Evolutionary conservation across 2,329 filamentous ascomycete genomes (phyloP).

Genomic region (Colletotrichum simmondsii): DNA sequence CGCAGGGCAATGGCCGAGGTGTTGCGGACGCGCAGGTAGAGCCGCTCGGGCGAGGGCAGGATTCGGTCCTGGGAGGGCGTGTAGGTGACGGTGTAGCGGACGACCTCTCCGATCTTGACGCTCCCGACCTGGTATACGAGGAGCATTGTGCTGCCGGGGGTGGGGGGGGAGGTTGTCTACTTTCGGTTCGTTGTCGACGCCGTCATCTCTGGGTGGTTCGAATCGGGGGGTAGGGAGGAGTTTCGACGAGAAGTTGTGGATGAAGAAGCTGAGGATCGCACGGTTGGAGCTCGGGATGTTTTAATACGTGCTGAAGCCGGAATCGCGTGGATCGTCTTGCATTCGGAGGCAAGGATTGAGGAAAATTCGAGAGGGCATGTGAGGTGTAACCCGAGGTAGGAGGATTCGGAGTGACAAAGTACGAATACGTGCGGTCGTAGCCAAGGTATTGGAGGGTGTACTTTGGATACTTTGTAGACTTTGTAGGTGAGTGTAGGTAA

Average conservation of each 20-base stretch:
- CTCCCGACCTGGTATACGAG: slow-evolving; percentile 90
- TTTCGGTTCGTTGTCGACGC: slow-evolving; percentile 15
- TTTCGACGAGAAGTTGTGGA: not conserved
- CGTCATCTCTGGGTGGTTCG: slow-evolving; percentile 24
- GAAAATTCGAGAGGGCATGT: slow-evolving; percentile 4
- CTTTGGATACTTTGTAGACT: no score
- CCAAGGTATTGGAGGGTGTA: not conserved
- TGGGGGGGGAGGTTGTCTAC: slow-evolving; percentile 6
- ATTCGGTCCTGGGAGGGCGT: slow-evolving; percentile 90
- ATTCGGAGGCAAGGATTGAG: slow-evolving; percentile 9
- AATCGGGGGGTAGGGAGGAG: not conserved
- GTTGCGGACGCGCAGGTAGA: slow-evolving; percentile 92
- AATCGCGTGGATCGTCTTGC: slow-evolving; percentile 16
- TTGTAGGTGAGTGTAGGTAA: no score
- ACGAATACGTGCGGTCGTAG: not conserved
- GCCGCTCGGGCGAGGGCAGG: slow-evolving; percentile 81
- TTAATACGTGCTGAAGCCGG: not conserved
- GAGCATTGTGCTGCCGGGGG: slow-evolving; percentile 70
- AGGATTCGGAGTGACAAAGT: not conserved
- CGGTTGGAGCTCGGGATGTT: not conserved
- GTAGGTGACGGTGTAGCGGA: slow-evolving; percentile 93
- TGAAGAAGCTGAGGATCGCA: not conserved
- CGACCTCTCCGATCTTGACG: slow-evolving; percentile 93
- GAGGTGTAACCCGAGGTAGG: slow-evolving; percentile 11
- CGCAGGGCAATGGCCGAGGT: slow-evolving; percentile 89